phyloP scores from a whole-genome alignment of 202 grass and related monocot genomes.

The Panicum virgatum region DNA sequence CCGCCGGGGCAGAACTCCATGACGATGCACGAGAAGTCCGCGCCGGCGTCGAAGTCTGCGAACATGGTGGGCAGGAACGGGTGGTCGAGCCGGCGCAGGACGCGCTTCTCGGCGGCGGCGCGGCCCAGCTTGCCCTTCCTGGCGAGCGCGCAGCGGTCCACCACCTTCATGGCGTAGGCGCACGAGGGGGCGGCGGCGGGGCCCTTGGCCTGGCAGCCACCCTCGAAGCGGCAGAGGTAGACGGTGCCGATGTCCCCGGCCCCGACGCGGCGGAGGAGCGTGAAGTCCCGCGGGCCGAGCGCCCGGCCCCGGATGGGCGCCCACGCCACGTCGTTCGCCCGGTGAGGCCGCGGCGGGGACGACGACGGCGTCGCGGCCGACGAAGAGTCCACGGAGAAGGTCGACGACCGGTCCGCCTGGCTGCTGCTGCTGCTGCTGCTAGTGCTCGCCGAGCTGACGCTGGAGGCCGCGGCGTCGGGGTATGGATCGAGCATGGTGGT shows the following conservation, averaged over 20 bases:
- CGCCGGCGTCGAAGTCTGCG: slow-evolving; percentile 75
- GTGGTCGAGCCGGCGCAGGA: slow-evolving; percentile 80
- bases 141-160: slow-evolving; percentile 69
- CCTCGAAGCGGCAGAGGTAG: slow-evolving; percentile 71
- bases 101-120: slow-evolving; percentile 76
- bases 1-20: slow-evolving; percentile 96
- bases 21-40: slow-evolving; percentile 79
- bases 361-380: slow-evolving; percentile 27
- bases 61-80: slow-evolving; percentile 92
- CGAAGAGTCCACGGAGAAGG: slow-evolving; percentile 54
- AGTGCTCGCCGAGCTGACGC: slow-evolving; percentile 57
- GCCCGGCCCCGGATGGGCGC: slow-evolving; percentile 50
- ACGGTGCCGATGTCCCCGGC: slow-evolving; percentile 92
- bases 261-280: slow-evolving; percentile 75
- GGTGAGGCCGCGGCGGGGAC: slow-evolving; percentile 38
- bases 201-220: slow-evolving; percentile 1
- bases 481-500: slow-evolving; percentile 30
- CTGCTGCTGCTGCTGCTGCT: slow-evolving; percentile 28
- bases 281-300: slow-evolving; percentile 80
- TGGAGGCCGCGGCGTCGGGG: slow-evolving; percentile 41
- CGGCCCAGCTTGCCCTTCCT: slow-evolving; percentile 86
- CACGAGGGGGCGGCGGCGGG: not conserved
- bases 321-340: slow-evolving; percentile 37
- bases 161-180: slow-evolving; percentile 97
- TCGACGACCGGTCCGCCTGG: slow-evolving; percentile 45